Evolutionary conservation across 2,329 filamentous ascomycete species (phyloP).

Genomic region (Metarhizium sp.): DNA sequence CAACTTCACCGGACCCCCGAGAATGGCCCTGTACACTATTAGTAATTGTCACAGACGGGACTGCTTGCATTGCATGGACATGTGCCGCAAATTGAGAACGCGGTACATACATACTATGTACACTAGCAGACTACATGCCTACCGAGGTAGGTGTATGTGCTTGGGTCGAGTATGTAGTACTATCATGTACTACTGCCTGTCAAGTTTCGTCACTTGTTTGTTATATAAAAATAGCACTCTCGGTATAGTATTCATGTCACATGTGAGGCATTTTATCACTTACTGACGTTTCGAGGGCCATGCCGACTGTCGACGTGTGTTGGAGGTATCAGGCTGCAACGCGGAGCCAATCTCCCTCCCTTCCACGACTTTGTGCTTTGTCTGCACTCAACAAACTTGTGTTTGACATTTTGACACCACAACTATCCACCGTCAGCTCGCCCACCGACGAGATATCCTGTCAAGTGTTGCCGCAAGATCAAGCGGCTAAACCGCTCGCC

Average conservation of each 20-base stretch:
- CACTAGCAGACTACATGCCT: too few species aligned
- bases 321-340: neutral
- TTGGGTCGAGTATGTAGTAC: too few species aligned
- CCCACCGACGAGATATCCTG: too few species aligned
- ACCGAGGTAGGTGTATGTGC: too few species aligned
- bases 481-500: too few species aligned
- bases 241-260: neutral
- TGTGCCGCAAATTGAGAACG: too few species aligned
- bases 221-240: neutral
- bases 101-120: too few species aligned
- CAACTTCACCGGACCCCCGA: too few species aligned
- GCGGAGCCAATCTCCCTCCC: neutral
- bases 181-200: neutral
- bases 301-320: neutral
- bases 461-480: too few species aligned
- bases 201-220: conserved; percentile 3
- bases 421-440: too few species aligned
- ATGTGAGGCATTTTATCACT: conserved; percentile 5
- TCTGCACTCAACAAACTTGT: neutral
- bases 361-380: neutral
- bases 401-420: neutral
- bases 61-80: too few species aligned
- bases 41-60: neutral
- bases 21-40: too few species aligned
- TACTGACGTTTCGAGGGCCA: neutral